Evolutionary conservation across 495 filamentous ascomycete genomes (phyloP).

Genomic region (Aspergillus wentii): DNA sequence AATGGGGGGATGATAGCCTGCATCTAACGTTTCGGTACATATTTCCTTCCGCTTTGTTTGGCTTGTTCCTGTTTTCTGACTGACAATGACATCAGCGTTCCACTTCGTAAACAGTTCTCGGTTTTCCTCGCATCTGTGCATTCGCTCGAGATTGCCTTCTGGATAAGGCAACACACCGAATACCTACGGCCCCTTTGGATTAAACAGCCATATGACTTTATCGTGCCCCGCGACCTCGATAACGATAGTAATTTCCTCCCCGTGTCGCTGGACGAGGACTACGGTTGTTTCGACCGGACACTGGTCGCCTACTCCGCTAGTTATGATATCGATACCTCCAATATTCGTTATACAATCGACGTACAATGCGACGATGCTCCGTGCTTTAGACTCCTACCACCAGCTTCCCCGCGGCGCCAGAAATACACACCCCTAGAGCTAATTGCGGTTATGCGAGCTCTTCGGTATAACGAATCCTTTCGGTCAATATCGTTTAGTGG

Average conservation of each 20-base stretch:
- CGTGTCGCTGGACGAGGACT: slow-evolving; percentile 64
- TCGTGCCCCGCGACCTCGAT: slow-evolving; percentile 54
- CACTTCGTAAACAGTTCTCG: slow-evolving; percentile 56
- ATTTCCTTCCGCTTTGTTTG: too few relatives aligned
- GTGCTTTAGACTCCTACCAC: slow-evolving; percentile 73
- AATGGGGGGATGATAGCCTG: slow-evolving; percentile 76
- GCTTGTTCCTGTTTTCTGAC: too few relatives aligned
- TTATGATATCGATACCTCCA: slow-evolving; percentile 66
- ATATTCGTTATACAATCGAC: slow-evolving; percentile 73
- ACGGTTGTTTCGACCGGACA: slow-evolving; percentile 75
- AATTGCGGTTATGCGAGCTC: slow-evolving; percentile 76
- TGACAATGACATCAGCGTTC: slow-evolving; percentile 57
- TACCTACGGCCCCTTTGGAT: slow-evolving; percentile 82
- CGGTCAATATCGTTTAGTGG: slow-evolving; percentile 76
- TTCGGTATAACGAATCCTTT: slow-evolving; percentile 92
- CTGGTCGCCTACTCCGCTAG: slow-evolving; percentile 81
- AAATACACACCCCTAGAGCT: slow-evolving; percentile 71
- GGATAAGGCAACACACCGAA: slow-evolving; percentile 66
- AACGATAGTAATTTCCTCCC: slow-evolving; percentile 60
- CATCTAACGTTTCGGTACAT: slow-evolving; percentile 75
- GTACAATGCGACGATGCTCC: slow-evolving; percentile 75
- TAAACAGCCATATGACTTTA: slow-evolving; percentile 60
- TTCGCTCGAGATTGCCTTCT: slow-evolving; percentile 70
- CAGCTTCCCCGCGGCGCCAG: slow-evolving; percentile 46
- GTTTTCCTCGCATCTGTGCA: slow-evolving; percentile 76